Evolutionary conservation across 768 basidiomycete genomes (phyloP).

Genomic region (Auricularia auricula-judae): DNA sequence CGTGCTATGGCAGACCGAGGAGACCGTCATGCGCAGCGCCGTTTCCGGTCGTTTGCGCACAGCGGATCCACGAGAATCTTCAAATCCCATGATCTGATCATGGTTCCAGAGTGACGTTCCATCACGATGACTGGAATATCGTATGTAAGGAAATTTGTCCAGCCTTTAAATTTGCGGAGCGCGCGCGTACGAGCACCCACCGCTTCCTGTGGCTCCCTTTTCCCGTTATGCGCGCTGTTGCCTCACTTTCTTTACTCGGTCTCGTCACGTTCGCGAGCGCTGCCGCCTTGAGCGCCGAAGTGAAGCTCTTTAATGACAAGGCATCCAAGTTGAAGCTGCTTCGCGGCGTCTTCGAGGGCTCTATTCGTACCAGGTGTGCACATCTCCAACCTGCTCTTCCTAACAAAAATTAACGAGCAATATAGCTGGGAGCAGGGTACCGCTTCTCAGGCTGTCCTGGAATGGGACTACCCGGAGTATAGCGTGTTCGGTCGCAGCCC

Average conservation of each 20-base stretch:
- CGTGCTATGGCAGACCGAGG: too few relatives aligned
- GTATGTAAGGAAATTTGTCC: too few relatives aligned
- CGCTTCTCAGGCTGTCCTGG: slow-evolving; percentile 15
- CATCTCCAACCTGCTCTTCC: background rate
- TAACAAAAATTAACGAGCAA: background rate
- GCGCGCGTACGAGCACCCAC: too few relatives aligned
- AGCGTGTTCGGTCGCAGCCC: slow-evolving; percentile 16
- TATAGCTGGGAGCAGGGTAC: slow-evolving; percentile 23
- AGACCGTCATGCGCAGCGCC: too few relatives aligned
- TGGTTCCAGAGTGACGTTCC: too few relatives aligned
- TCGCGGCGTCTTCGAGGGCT: slow-evolving; percentile 2
- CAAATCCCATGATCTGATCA: too few relatives aligned
- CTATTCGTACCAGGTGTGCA: slow-evolving; percentile 17
- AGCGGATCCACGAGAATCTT: too few relatives aligned
- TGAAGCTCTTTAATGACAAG: background rate
- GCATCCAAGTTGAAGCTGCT: background rate
- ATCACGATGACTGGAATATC: too few relatives aligned
- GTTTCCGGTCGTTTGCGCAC: too few relatives aligned
- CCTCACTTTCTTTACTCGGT: background rate
- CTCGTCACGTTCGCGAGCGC: background rate
- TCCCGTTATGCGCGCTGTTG: background rate
- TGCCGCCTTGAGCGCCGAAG: background rate
- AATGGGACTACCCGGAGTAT: slow-evolving; percentile 17
- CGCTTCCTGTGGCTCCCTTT: background rate
- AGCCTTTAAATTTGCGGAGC: too few relatives aligned